These are phyloP conservation scores for Ceratonia siliqua DNA, from an alignment of 306 rosid genomes.

Conservation along the genomic window DNA sequence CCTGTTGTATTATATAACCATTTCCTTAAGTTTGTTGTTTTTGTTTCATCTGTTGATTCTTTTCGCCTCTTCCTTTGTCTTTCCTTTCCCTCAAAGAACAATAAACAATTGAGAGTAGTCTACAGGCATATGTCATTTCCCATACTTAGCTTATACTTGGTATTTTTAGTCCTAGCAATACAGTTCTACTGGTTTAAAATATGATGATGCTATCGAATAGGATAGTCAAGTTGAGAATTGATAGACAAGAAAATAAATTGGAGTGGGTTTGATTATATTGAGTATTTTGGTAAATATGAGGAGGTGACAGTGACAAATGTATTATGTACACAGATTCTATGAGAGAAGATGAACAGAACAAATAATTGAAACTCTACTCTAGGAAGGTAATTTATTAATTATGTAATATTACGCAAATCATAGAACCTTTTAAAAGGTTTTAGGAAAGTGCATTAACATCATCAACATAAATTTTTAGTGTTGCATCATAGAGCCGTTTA, in stretches of 20 bases:
- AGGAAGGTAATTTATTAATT: not conserved
- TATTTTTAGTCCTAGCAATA: not conserved
- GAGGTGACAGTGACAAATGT: no score
- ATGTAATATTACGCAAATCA: not conserved
- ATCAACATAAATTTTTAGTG: not conserved
- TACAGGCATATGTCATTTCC: not conserved
- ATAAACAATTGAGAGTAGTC: not conserved
- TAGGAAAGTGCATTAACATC: not conserved
- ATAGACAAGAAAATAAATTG: not conserved
- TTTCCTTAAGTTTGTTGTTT: not conserved
- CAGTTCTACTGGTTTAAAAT: not conserved
- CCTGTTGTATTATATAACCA: not conserved
- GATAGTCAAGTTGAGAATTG: not conserved
- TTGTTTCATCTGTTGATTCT: not conserved
- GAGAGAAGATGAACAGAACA: no score
- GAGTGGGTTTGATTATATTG: not conserved
- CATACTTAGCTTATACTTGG: not conserved
- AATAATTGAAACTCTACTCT: not conserved
- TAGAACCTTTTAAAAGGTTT: not conserved
- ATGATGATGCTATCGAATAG: not conserved
- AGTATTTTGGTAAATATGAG: not conserved
- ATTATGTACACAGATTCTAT: no score
- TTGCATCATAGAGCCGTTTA: not conserved
- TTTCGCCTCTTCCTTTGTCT: no score
- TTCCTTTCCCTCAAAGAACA: not conserved